Evolutionary conservation across 2,329 filamentous ascomycete species (phyloP).

Genomic region (Colletotrichum eremochloae): DNA sequence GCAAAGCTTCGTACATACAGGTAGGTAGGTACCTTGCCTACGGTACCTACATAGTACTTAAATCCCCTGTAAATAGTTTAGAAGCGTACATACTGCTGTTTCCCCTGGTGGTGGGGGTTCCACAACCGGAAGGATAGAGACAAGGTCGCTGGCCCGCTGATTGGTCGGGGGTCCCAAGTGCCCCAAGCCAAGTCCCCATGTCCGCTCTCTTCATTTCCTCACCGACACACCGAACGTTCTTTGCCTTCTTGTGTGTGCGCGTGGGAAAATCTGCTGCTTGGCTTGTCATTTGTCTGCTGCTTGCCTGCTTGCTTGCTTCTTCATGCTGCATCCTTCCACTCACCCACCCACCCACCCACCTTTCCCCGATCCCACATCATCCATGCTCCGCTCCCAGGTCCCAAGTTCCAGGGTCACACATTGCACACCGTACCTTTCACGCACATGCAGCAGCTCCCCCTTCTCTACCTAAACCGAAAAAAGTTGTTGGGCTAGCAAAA

Average conservation of each 20-base stretch:
- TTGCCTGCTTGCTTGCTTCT: neutral
- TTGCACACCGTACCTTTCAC: conserved; percentile 24
- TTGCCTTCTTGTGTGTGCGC: conserved; percentile 15
- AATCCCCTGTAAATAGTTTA: neutral
- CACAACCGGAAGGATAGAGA: conserved; percentile 39
- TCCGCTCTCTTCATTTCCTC: conserved; percentile 33
- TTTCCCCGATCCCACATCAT: conserved; percentile 9
- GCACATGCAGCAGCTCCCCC: conserved; percentile 19
- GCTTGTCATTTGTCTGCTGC: neutral
- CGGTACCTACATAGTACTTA: neutral
- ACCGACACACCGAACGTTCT: conserved; percentile 42
- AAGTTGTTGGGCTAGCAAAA: conserved; percentile 37
- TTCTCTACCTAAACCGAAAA: conserved; percentile 34
- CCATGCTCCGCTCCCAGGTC: conserved; percentile 20
- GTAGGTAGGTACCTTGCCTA: neutral
- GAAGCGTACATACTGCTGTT: neutral
- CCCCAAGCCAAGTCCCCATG: conserved; percentile 38
- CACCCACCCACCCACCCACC: neutral
- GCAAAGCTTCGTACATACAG: neutral
- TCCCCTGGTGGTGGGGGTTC: conserved; percentile 15
- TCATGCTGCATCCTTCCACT: conserved; percentile 1
- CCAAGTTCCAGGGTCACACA: conserved; percentile 24
- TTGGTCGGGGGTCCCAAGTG: conserved; percentile 27
- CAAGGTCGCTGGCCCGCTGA: conserved; percentile 22
- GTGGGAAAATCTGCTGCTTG: conserved; percentile 35